A percentile compares a stretch with the other conserved stretches of the same genome.
Conservation (phyloP, 2,329 filamentous ascomycete species). For the Mycosphaerella sp. region DNA sequence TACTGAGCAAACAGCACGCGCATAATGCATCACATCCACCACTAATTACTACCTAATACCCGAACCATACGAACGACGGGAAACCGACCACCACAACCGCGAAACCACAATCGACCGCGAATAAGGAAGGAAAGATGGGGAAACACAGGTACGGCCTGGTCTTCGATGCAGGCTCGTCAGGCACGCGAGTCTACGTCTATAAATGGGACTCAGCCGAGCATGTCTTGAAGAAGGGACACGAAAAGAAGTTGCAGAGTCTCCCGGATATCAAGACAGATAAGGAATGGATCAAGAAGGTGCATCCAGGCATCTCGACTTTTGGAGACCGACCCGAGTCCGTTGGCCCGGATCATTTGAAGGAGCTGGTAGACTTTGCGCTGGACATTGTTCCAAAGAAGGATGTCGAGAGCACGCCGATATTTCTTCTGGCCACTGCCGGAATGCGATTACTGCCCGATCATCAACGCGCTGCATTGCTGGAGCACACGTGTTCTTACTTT, state of each 20-base stretch:
- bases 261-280: conserved; percentile 78
- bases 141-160: conserved; percentile 72
- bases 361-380: conserved; percentile 74
- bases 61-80: neutral
- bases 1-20: conserved; percentile 4
- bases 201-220: conserved; percentile 75
- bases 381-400: conserved; percentile 69
- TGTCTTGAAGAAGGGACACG: conserved; percentile 56
- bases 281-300: conserved; percentile 87
- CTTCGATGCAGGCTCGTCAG: conserved; percentile 94
- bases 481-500: conserved; percentile 76
- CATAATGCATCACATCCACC: conserved; percentile 4
- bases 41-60: neutral
- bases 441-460: conserved; percentile 75
- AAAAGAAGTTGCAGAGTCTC: conserved; percentile 58
- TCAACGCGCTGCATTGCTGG: conserved; percentile 66
- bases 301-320: conserved; percentile 86
- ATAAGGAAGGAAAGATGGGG: conserved; percentile 19
- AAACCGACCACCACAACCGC: conserved; percentile 1
- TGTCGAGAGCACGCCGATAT: conserved; percentile 79
- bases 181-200: conserved; percentile 91
- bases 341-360: conserved; percentile 72
- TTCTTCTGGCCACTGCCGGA: conserved; percentile 90
- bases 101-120: neutral
- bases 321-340: conserved; percentile 68